Evolutionary conservation across 31 red algal genomes (phyloP).

Genomic region (Bonnemaisonia californica): DNA sequence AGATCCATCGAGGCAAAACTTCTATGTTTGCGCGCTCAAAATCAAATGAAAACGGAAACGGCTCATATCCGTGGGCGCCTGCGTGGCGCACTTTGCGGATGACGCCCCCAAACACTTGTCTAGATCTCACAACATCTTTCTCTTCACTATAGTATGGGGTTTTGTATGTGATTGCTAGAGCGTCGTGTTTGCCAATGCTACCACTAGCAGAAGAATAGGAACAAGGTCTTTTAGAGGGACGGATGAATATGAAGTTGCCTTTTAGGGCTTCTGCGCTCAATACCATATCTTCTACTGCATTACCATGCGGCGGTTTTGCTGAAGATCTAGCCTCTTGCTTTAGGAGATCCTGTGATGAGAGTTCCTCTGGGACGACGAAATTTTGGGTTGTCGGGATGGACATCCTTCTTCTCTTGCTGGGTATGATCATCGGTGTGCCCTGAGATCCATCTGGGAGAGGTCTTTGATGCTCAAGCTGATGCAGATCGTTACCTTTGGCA

Average conservation of each 20-base stretch:
- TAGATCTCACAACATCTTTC: background rate
- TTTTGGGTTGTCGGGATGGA: background rate
- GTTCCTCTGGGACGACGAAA: background rate
- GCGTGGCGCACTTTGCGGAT: background rate
- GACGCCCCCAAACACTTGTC: slow-evolving; percentile 12
- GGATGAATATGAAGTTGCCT: background rate
- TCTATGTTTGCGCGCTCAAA: slow-evolving; percentile 1
- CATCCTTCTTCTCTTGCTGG: background rate
- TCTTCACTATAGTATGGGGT: slow-evolving; percentile 34
- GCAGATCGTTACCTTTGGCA: background rate
- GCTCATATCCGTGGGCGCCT: slow-evolving; percentile 22
- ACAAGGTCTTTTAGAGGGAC: background rate
- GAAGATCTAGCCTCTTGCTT: background rate
- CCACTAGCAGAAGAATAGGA: background rate
- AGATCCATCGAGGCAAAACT: slow-evolving; percentile 22
- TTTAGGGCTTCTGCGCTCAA: background rate
- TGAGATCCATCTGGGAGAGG: background rate
- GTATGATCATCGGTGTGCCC: background rate
- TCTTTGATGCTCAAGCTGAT: background rate
- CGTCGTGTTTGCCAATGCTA: background rate
- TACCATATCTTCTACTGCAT: background rate
- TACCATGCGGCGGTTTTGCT: background rate
- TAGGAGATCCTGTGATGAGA: background rate
- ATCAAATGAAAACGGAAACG: slow-evolving; percentile 16
- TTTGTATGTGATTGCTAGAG: slow-evolving; percentile 28